Conservation (phyloP, 495 filamentous ascomycete species). For the Tuber calosporum region DNA sequence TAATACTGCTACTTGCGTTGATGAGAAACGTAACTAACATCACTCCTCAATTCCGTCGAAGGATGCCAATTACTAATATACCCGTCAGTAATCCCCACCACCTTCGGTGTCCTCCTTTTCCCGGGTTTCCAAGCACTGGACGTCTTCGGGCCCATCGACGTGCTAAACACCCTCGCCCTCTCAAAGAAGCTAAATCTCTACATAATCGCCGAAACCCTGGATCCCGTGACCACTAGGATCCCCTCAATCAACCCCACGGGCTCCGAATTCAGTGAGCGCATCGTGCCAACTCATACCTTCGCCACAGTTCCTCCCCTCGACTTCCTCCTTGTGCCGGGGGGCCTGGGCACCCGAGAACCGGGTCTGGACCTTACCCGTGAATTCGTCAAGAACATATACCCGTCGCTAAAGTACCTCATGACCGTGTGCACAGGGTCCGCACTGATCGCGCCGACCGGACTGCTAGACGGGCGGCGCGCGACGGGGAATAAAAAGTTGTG, state of each 20-base stretch:
- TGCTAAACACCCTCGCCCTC: constrained; percentile 52
- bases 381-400: constrained; percentile 47
- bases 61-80: neutral
- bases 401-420: constrained; percentile 51
- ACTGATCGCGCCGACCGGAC: constrained; percentile 50
- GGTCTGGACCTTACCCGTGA: constrained; percentile 44
- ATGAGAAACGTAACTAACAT: neutral
- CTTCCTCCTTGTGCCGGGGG: constrained; percentile 61
- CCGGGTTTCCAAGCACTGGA: constrained; percentile 51
- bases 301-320: constrained; percentile 49
- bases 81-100: constrained; percentile 29
- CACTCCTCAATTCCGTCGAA: neutral
- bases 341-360: constrained; percentile 49
- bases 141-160: constrained; percentile 57
- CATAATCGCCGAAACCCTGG: constrained; percentile 51
- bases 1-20: neutral
- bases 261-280: constrained; percentile 44
- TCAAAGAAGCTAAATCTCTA: constrained; percentile 44
- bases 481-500: constrained; percentile 52
- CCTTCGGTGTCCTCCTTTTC: constrained; percentile 45
- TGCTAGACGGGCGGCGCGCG: constrained; percentile 54
- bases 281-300: constrained; percentile 61
- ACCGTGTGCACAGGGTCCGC: constrained; percentile 57
- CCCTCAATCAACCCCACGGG: constrained; percentile 26
- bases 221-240: constrained; percentile 47